Evolutionary conservation across 768 basidiomycete genomes (phyloP), one percentile per base, ranked within the genome.

Genomic region (Coprinellus micaceus): DNA sequence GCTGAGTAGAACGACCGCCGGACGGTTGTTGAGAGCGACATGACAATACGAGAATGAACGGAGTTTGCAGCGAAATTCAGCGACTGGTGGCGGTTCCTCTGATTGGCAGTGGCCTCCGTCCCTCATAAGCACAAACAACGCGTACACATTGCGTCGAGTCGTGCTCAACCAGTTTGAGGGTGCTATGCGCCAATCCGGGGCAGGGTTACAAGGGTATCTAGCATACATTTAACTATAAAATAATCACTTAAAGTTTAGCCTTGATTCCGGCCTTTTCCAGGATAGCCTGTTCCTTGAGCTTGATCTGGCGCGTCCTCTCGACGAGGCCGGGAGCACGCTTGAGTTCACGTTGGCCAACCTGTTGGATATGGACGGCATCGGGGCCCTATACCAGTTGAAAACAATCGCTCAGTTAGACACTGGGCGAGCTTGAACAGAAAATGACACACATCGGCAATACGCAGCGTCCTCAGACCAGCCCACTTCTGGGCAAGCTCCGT

Each of bases 321-420:
- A 70, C 77, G 2, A 97, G 72, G 12, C 59, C 77, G 0, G 82
- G 81, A 1, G 86, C 91, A 24, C 92, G 85, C 73, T 82, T 89
- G 61, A 98, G 76, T 72, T 98, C 96, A 44, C 86, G 77, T 65
- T 88, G 88, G 9, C 95, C 96, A 43, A 98, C 89, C 73, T 98
- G 95, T 69, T 95, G 93, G 51, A 97, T 88, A 72, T 98, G 95
- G 2, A 97, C 88, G 64, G 86, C 90, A 66, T 91, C 89, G 40
- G 90, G 89, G 17, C 90, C 90, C 88, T 89, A 62, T 22, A 59
- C 54, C 19, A 26, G 54, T 28, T 52, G 3, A 30, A 39, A n/a
- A 53, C 28, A 39, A 40, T 9, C 17, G 36, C 17, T 17, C 36
- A 50, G 13, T 45, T 44, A 28, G 17, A 48, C 43, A 57, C 49